A percentile compares a stretch with the other conserved stretches of the same genome.
Conservation (phyloP, 1,139 yeast genomes). For the Kurtzmaniella quercitrusa region DNA sequence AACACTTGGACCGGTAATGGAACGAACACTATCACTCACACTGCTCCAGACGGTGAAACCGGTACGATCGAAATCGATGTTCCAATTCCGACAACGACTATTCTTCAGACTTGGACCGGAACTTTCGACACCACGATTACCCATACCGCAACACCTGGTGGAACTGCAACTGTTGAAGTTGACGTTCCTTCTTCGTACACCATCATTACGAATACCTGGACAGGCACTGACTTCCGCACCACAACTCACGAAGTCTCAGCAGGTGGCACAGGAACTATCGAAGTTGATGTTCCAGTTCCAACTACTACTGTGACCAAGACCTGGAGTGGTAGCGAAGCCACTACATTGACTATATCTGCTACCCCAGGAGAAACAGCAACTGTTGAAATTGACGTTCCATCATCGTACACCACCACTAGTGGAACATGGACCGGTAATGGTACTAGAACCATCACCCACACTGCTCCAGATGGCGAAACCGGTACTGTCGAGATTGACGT, state of each 20-base stretch:
- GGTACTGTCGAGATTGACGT: conserved; percentile 10
- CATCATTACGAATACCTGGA: conserved; percentile 3
- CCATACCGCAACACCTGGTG: conserved; percentile 11
- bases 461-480: conserved; percentile 10
- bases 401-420: conserved; percentile 13
- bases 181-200: conserved; percentile 10
- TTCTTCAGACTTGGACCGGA: conserved; percentile 8
- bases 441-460: conserved; percentile 8
- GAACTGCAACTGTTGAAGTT: conserved; percentile 8
- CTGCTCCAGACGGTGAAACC: conserved; percentile 7
- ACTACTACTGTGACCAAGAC: conserved; percentile 5
- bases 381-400: conserved; percentile 12
- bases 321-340: conserved; percentile 2
- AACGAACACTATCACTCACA: conserved; percentile 7
- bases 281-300: conserved; percentile 3
- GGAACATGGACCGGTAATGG: conserved; percentile 11
- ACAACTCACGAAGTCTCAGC: not conserved
- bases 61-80: conserved; percentile 11
- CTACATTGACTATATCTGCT: conserved; percentile 6
- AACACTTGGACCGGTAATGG: conserved; percentile 7
- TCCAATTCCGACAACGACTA: conserved; percentile 12
- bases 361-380: conserved; percentile 11
- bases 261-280: conserved; percentile 4
- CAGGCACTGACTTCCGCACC: not conserved
- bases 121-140: conserved; percentile 10